Evolutionary conservation across 805 yeast species (phyloP), one percentile per base, ranked within the genome.

Genomic region (Cyberlindnera maritima): DNA sequence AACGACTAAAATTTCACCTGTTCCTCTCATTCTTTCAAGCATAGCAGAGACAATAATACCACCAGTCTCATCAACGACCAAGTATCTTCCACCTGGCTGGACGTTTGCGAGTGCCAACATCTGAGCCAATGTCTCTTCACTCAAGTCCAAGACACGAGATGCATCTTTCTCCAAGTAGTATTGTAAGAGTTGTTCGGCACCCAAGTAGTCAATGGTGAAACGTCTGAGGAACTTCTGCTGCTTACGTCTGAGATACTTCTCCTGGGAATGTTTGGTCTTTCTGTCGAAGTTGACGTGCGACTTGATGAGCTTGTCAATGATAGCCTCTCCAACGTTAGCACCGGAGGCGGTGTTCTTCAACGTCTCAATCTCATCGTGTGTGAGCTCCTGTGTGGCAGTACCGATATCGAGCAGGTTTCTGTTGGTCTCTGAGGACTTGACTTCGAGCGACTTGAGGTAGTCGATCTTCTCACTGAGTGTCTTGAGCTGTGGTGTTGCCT

Each of bases 51-150:
- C 78, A 1, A 94, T 62, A n/a, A 92, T 74, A 7, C 98, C 97
- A 28, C 96, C 91, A n/a, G 96, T 85, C 61, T 94, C 99, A 61
- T 94, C 99, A 45, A 89, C 74, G 3, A 92, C 83, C 19, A 94
- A 69, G 60, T 94, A 94, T 48, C 77, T 81, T 1, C 99, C 98
- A 11, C 96, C 96, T 1, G 96, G 90, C 59, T 83, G 80, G 29
- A 94, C 78, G 61, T 92, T 89, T 2, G 85, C 96, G 56, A 85
- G 74, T 50, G 83, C 83, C 67, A 94, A 68, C 58, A 89, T 68
- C 65, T 86, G 69, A 0, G 95, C 96, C 32, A 94, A 63, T 1
- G 91, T 72, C 67, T 94, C 99, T 49, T 83, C 83, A 56, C 95
- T 87, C 75, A 94, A 69, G 60, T 90, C 96, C 65, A 87, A 70